Evolutionary conservation across 441 rosid species (phyloP), one percentile per base, ranked within the genome.

Genomic region (Populus hybrid): DNA sequence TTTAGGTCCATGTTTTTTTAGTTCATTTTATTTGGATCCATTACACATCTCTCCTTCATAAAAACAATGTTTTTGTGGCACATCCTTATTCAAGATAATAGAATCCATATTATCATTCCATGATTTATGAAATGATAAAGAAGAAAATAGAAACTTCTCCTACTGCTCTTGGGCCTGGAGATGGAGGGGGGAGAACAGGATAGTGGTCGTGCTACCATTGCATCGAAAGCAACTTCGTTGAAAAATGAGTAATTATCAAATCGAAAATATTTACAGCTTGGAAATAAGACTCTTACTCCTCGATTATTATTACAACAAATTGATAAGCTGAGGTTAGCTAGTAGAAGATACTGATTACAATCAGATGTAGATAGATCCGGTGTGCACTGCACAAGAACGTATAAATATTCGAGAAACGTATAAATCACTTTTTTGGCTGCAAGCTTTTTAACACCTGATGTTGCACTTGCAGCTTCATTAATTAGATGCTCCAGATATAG

Each of bases 371-470:
- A 16, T n/a, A 81, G 73, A 65, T 84, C 84, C 2, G 40, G 73
- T 18, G 82, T 74, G 81, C 88, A 84, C 84, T 86, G 83, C 0
- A 67, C 82, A 3, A 78, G 61, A 42, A 69, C 56, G 79, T 68
- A 70, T 1, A 86, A 50, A 0, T 24, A 73, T 68, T 50, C 29
- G 3, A 2, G 26, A 9, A 0, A 31, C 1, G 18, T 63, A 40
- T 79, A 69, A 73, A 6, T 29, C 1, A 11, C 59, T 4, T 65
- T 40, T 9, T 63, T 21, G 0, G 59, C 53, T 1, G 78, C 81
- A 31, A 74, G 74, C 56, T 72, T 71, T 29, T 16, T 71, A 5
- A 35, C 29, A 28, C 29, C 82, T 7, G 0, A 36, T 20, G 29
- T 3, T 28, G 29, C 29, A 3, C 29, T 28, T 2, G 78, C 38